These are phyloP conservation scores for Populus tomentosa DNA, from an alignment of 441 rosid species.

Conservation along the genomic window DNA sequence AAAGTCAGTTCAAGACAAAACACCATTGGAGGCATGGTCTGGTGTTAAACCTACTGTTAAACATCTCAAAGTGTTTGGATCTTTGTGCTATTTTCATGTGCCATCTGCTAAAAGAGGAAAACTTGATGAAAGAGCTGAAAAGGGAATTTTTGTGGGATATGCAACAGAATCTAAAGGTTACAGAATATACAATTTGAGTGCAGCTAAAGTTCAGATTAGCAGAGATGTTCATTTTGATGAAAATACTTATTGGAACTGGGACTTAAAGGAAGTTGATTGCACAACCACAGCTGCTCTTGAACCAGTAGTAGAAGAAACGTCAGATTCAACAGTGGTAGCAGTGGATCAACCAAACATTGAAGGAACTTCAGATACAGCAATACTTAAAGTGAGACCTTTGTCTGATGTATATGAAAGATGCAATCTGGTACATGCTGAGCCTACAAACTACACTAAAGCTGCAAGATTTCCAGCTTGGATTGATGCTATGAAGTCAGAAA, in stretches of 20 bases:
- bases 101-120: background rate
- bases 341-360: background rate
- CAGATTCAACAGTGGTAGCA: background rate
- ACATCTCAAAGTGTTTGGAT: background rate
- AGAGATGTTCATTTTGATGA: background rate
- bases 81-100: background rate
- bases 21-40: background rate
- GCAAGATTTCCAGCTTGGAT: background rate
- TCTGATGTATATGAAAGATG: background rate
- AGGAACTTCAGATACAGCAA: background rate
- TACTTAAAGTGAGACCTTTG: background rate
- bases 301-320: too few relatives aligned
- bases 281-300: background rate
- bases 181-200: background rate
- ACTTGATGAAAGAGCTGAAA: background rate
- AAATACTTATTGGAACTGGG: rapidly evolving
- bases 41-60: background rate
- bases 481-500: background rate
- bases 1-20: background rate
- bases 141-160: background rate
- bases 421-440: background rate
- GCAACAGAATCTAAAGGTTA: background rate
- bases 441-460: background rate
- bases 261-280: background rate
- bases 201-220: background rate